Conservation (phyloP, 257 asterid species). For the Nicotiana attenuata region DNA sequence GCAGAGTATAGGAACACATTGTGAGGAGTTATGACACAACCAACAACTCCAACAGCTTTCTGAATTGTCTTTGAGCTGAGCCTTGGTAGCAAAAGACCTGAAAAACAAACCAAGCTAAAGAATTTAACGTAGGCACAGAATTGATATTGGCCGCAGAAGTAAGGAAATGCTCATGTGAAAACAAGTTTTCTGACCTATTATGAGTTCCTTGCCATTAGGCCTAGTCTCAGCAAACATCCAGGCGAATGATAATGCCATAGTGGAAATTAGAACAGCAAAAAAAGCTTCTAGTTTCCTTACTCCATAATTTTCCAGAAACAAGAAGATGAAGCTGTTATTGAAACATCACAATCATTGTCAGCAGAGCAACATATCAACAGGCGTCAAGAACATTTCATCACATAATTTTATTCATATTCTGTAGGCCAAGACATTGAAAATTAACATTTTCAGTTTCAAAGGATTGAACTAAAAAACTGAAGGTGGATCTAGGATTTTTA, state of each 20-base stretch:
- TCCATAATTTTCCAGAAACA: slow-evolving; percentile 70
- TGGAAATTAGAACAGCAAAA: slow-evolving; percentile 65
- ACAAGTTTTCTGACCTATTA: slow-evolving; percentile 30
- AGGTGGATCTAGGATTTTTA: no score
- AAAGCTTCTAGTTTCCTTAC: slow-evolving; percentile 72
- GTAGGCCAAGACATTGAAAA: not conserved
- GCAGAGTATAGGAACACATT: slow-evolving; percentile 74
- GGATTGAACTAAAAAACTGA: not conserved
- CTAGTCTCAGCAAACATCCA: slow-evolving; percentile 70
- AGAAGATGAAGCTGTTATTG: slow-evolving; percentile 68
- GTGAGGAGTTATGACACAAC: slow-evolving; percentile 76
- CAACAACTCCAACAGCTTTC: slow-evolving; percentile 68
- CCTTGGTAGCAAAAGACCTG: slow-evolving; percentile 59
- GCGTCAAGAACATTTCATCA: not conserved
- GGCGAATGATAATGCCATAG: slow-evolving; percentile 73
- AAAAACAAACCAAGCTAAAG: not conserved
- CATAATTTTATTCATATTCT: not conserved
- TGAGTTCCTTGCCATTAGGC: slow-evolving; percentile 48
- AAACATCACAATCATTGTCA: slow-evolving; percentile 5
- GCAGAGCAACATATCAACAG: not conserved
- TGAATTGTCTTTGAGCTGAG: slow-evolving; percentile 57
- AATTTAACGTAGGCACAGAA: not conserved
- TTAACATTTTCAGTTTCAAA: not conserved
- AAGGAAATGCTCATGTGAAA: not conserved
- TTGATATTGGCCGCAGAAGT: not conserved